Conservation (phyloP, 208 protist species). For the Novymonas esmeraldas region DNA sequence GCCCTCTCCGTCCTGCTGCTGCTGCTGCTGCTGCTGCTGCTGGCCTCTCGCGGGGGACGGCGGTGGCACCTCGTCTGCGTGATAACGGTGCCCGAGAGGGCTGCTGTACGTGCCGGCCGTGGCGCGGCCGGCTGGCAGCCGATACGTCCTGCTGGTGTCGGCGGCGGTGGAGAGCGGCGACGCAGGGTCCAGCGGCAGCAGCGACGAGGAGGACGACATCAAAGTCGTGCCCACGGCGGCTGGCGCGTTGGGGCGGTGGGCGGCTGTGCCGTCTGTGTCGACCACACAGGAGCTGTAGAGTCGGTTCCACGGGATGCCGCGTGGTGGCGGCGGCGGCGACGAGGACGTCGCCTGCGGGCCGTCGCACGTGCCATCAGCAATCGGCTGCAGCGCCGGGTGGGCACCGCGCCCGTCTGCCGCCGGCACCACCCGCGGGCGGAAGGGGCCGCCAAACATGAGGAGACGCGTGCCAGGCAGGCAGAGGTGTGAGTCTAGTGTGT, state of each 20-base stretch:
- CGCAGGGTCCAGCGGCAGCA: neutral
- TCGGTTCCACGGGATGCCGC: constrained; percentile 23
- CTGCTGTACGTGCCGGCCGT: constrained; percentile 1
- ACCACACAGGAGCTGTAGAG: constrained; percentile 1
- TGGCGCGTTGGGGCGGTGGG: neutral
- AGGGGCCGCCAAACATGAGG: constrained; percentile 12
- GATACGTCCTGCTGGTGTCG: too few species aligned
- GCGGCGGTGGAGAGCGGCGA: neutral
- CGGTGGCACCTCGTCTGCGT: constrained; percentile 14
- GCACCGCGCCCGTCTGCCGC: neutral
- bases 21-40: neutral
- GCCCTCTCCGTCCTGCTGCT: too few species aligned
- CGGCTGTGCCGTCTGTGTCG: neutral
- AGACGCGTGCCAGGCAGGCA: neutral
- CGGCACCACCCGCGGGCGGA: constrained; percentile 14
- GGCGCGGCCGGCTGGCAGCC: neutral
- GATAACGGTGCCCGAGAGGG: constrained; percentile 8
- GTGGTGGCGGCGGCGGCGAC: constrained; percentile 2
- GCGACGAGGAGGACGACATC: neutral
- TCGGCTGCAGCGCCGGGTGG: constrained; percentile 1
- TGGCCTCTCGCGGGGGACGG: neutral
- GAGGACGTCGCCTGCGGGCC: too few species aligned
- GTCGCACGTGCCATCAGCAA: neutral
- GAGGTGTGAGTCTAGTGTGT: too few species aligned
- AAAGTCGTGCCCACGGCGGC: neutral